Base-by-base conservation (phyloP, 306 rosid species). In the Castanea mollissima region DNA sequence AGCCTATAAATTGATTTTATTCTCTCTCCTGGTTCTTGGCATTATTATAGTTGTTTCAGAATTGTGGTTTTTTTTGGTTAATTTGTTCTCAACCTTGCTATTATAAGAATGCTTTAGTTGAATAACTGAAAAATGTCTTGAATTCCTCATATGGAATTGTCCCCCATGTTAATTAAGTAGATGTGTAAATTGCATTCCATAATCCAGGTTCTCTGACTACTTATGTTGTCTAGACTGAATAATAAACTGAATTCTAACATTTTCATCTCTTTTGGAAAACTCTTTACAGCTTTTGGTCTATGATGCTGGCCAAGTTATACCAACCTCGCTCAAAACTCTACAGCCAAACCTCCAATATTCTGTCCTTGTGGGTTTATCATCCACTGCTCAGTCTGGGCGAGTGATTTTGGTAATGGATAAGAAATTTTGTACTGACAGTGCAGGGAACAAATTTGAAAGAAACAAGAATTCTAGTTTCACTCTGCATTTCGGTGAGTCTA, bases 261-360 rank as follows among this genome's bases (percentile, higher is more conserved):
- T 18, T 60, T 81, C 41, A 6, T 83, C 69, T 57, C 3, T 32
- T 60, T 68, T 51, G 12, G 10, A 44, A 72, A 57, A 78, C 63
- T 57, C 69, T 69, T 49, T 79, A 6, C 97, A 94, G 98, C 88
- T 94, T 84, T 86, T 92, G 72, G 98, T 94, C 49, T 92, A 92
- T 84, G 97, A 94, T 75, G 90, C 90, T 63, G 98, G 97, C 79
- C 79, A 87, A 74, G 97, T 92, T 76, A 82, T 94, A 74, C 97
- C 98, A 76, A 86, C 89, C 78, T 88, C 98, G 35, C 79, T 94
- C 64, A 91, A 69, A 25, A 74, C 75, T 86, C 82, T 94, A 75
- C 81, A 87, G 88, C 94, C 87, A 76, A 84, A 87, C 85, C 88
- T 92, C 69, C 56, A 51, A 80, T 94, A 91, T 82, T 91, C 97